A percentile compares a stretch with the other conserved stretches of the same genome.
phyloP scores from a whole-genome alignment of 1,284 basidiomycete genomes.

The Moesziomyces sp. region DNA sequence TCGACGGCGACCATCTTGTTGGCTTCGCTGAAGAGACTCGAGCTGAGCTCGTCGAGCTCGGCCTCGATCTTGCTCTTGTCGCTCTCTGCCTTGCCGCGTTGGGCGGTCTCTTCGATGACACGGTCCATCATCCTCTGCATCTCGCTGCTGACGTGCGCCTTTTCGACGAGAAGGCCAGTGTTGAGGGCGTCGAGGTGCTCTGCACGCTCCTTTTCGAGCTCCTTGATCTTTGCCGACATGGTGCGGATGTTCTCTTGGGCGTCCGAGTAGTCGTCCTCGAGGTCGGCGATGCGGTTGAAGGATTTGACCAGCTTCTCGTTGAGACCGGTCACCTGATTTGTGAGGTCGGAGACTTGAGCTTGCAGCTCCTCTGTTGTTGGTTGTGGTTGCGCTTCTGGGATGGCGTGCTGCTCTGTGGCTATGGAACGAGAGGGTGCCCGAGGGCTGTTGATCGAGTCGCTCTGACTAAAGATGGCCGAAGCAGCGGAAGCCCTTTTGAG shows the following conservation, averaged over 20 bases:
- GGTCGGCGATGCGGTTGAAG: constrained; percentile 88
- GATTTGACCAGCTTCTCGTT: constrained; percentile 91
- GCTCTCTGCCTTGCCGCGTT: constrained; percentile 85
- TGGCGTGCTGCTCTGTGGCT: constrained; percentile 2
- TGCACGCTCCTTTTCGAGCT: constrained; percentile 72
- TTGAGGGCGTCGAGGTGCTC: constrained; percentile 68
- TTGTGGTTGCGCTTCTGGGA: constrained; percentile 73
- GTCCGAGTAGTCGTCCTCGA: constrained; percentile 89
- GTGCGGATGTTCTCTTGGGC: constrained; percentile 77
- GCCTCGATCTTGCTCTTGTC: constrained; percentile 72
- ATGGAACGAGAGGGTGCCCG: constrained; percentile 9
- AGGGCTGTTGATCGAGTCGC: constrained; percentile 17
- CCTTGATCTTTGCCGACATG: constrained; percentile 64
- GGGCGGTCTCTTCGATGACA: constrained; percentile 90
- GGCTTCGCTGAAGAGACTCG: constrained; percentile 72
- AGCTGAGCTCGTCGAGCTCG: constrained; percentile 87
- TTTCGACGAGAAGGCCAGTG: constrained; percentile 89
- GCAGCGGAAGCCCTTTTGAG: constrained; percentile 39
- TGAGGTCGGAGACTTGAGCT: constrained; percentile 83
- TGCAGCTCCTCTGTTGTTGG: constrained; percentile 74
- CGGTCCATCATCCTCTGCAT: constrained; percentile 93
- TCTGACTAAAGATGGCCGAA: constrained; percentile 41
- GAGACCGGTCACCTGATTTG: constrained; percentile 87
- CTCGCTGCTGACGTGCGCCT: constrained; percentile 87
- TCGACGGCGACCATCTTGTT: constrained; percentile 80